Evolutionary conservation across 306 rosid genomes (phyloP).

Genomic region (Dryas alaskensis): DNA sequence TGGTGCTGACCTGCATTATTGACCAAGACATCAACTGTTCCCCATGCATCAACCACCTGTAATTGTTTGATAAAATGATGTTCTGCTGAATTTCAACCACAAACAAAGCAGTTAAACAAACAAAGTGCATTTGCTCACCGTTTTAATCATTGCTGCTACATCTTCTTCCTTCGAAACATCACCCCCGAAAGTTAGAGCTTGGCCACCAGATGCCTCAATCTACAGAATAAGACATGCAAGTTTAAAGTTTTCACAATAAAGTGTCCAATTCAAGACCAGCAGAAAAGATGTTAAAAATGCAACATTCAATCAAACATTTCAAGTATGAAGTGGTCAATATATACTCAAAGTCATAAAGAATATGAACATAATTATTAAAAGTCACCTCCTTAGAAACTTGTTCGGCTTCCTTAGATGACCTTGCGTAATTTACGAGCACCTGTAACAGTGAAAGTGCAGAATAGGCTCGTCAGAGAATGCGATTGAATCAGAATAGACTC

Average conservation of each 20-base stretch:
- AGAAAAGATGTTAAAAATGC: background rate
- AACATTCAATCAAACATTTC: background rate
- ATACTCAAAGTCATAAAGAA: background rate
- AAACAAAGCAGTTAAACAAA: slow-evolving; percentile 9
- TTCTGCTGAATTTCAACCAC: slow-evolving; percentile 20
- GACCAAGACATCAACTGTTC: slow-evolving; percentile 82
- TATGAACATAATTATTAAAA: background rate
- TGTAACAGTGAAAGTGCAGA: slow-evolving; percentile 24
- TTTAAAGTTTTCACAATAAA: background rate
- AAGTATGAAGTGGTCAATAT: background rate
- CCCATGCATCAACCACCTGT: slow-evolving; percentile 91
- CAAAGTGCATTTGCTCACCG: slow-evolving; percentile 44
- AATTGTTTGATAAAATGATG: slow-evolving; percentile 28
- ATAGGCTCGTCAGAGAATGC: background rate
- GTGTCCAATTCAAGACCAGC: background rate
- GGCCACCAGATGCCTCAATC: slow-evolving; percentile 88
- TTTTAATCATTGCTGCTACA: slow-evolving; percentile 80
- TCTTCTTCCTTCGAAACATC: slow-evolving; percentile 86
- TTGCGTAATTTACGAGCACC: slow-evolving; percentile 90
- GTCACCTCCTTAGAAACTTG: slow-evolving; percentile 85
- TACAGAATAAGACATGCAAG: slow-evolving; percentile 15
- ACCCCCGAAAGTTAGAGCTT: slow-evolving; percentile 79
- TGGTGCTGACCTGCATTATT: slow-evolving; percentile 76
- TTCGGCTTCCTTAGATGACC: slow-evolving; percentile 88
- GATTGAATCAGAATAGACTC: background rate